Evolutionary conservation across 106 monocot genomes (phyloP), one percentile per base, ranked within the genome.

Genomic region (Hemerocallis citrina): DNA sequence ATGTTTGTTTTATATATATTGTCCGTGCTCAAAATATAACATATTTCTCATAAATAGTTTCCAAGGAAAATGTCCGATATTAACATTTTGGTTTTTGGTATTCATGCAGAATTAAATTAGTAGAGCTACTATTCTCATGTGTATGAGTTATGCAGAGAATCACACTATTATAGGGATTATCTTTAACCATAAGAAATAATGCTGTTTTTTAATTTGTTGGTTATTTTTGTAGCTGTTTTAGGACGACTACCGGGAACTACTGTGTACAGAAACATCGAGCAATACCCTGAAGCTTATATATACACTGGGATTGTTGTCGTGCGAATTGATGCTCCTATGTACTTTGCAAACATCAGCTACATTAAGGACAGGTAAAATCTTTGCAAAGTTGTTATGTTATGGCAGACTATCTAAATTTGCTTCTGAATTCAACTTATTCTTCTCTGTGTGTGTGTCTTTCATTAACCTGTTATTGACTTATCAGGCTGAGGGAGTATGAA

Each of bases 221-320:
- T 54, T 54, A 15, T 31, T 62, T 12, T 54, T 77, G 57, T 78
- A 95, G 95, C 86, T 73, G 76, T 86, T 6, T 59, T 95, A 55
- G 95, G 95, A 0, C 89, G 95, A 45, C 83, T 95, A 69, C 95
- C 95, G 46, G 95, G 95, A 67, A 96, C 95, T 23, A 96, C 95
- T 46, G 59, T 96, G 35, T 96, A 96, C 66, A 78, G 95, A 74
- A 96, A 96, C 55, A 79, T 65, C 40, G 52, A 71, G 32, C 95
- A 96, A 34, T 96, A 96, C 49, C 95, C 95, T 77, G 90, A 96
- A 72, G 86, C 95, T 55, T 90, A 96, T 65, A 90, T 72, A 25
- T 96, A 96, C 57, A 87, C 72, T 62, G 95, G 95, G 14, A 86
- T 89, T 62, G 95, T 86, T 51, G 74, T 95, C 3, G 89, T 95